Conservation (phyloP, 495 filamentous ascomycete species). For the Podospora didyma region DNA sequence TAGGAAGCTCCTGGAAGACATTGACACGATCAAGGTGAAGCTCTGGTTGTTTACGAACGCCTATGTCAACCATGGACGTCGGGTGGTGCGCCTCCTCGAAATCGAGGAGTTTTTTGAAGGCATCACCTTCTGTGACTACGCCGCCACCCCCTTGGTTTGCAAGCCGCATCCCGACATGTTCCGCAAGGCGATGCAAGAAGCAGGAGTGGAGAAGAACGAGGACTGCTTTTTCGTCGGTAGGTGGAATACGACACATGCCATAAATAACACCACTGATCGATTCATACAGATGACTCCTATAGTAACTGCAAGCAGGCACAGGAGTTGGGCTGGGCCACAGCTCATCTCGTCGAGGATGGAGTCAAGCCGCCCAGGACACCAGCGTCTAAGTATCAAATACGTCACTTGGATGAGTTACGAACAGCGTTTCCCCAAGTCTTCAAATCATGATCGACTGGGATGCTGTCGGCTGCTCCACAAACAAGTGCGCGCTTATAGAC, state of each 20-base stretch:
- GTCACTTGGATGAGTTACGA: constrained; percentile 67
- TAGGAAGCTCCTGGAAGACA: constrained; percentile 68
- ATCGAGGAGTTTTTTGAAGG: constrained; percentile 90
- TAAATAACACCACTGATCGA: too few relatives aligned
- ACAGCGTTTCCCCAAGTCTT: constrained; percentile 74
- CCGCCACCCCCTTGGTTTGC: constrained; percentile 61
- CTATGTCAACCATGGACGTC: constrained; percentile 78
- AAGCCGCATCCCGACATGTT: constrained; percentile 86
- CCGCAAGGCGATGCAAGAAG: constrained; percentile 69
- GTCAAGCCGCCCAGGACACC: constrained; percentile 53
- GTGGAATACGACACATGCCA: too few relatives aligned
- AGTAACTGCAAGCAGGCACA: constrained; percentile 69
- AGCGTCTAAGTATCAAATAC: constrained; percentile 66
- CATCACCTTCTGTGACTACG: constrained; percentile 89
- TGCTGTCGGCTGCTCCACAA: too few relatives aligned
- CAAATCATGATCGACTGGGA: constrained; percentile 33
- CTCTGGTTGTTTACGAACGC: constrained; percentile 97
- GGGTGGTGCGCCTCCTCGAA: constrained; percentile 76
- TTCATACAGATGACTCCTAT: constrained; percentile 68
- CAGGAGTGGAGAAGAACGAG: constrained; percentile 51
- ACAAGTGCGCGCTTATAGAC: too few relatives aligned
- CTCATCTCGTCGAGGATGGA: constrained; percentile 75
- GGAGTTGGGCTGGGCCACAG: constrained; percentile 72
- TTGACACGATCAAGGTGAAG: constrained; percentile 76
- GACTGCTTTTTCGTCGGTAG: constrained; percentile 84